phyloP scores from a whole-genome alignment of 768 basidiomycete genomes.

The Peribolospora kevripleyi region DNA sequence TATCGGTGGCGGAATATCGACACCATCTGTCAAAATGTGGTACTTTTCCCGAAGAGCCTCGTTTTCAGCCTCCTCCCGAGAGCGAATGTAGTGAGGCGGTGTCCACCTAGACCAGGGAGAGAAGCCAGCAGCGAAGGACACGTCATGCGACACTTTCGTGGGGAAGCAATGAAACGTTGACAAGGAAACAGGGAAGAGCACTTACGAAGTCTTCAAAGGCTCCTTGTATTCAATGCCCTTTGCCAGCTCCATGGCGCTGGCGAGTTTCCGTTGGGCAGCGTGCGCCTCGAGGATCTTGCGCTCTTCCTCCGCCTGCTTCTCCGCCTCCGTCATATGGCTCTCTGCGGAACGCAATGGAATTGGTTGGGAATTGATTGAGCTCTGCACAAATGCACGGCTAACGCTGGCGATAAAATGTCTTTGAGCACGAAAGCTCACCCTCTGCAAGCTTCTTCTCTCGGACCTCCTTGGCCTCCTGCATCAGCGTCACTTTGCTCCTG shows the following conservation, averaged over 20 bases:
- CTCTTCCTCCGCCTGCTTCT: constrained; percentile 69
- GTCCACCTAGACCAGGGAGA: constrained; percentile 40
- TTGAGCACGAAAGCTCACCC: constrained; percentile 26
- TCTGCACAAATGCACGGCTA: background rate
- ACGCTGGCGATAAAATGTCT: background rate
- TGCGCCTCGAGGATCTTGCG: constrained; percentile 79
- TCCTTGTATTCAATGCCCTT: constrained; percentile 80
- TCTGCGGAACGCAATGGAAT: constrained; percentile 24
- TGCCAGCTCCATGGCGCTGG: constrained; percentile 76
- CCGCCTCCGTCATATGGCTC: constrained; percentile 61
- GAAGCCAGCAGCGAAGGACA: no score
- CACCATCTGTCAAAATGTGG: constrained; percentile 78
- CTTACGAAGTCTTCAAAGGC: constrained; percentile 53
- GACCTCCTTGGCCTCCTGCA: constrained; percentile 88
- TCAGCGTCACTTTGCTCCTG: constrained; percentile 51
- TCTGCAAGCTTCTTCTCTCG: constrained; percentile 57
- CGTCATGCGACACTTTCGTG: background rate
- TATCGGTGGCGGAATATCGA: constrained; percentile 80
- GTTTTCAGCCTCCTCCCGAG: constrained; percentile 42
- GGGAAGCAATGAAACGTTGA: background rate
- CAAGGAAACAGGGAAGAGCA: constrained; percentile 3
- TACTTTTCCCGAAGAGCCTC: constrained; percentile 59
- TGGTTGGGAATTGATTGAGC: background rate
- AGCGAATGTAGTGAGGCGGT: constrained; percentile 59
- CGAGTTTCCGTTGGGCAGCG: constrained; percentile 58